Conservation (phyloP, 257 asterid species). For the Solanum commersonii region DNA sequence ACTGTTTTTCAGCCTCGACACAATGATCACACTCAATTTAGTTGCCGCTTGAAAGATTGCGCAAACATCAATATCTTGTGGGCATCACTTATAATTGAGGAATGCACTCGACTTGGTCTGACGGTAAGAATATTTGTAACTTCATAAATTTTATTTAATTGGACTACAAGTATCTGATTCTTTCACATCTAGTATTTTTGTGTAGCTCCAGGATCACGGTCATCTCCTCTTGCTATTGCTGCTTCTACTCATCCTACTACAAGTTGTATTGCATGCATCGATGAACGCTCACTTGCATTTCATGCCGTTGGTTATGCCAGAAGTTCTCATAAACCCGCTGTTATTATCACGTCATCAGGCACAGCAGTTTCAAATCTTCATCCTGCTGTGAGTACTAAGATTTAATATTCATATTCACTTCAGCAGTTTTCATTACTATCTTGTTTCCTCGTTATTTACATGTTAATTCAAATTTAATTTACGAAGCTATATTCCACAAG, state of each 20-base stretch:
- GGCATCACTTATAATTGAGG: constrained; percentile 93
- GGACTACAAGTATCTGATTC: constrained; percentile 20
- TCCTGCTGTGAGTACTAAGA: constrained; percentile 74
- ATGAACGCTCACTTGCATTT: constrained; percentile 92
- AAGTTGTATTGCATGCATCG: constrained; percentile 82
- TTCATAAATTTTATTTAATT: not conserved
- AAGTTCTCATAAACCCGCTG: constrained; percentile 82
- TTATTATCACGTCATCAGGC: constrained; percentile 90
- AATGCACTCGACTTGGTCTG: constrained; percentile 89
- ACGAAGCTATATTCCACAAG: not conserved
- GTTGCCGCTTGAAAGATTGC: constrained; percentile 27
- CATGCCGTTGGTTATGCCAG: constrained; percentile 96
- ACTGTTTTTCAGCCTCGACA: constrained; percentile 34
- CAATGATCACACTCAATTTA: constrained; percentile 19
- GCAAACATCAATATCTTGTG: constrained; percentile 80
- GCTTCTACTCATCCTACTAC: constrained; percentile 89
- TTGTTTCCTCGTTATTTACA: not conserved
- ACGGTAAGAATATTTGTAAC: constrained; percentile 49
- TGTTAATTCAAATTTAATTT: not conserved
- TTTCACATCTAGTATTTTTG: constrained; percentile 71
- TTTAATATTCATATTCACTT: not conserved
- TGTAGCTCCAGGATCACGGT: constrained; percentile 97
- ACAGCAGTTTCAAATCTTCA: constrained; percentile 95
- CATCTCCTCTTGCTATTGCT: constrained; percentile 94
- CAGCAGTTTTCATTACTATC: not conserved